A percentile compares a stretch with the other conserved stretches of the same genome.
These are phyloP conservation scores for Solanum piurae DNA, from an alignment of 257 asterid genomes.

Conservation along the genomic window DNA sequence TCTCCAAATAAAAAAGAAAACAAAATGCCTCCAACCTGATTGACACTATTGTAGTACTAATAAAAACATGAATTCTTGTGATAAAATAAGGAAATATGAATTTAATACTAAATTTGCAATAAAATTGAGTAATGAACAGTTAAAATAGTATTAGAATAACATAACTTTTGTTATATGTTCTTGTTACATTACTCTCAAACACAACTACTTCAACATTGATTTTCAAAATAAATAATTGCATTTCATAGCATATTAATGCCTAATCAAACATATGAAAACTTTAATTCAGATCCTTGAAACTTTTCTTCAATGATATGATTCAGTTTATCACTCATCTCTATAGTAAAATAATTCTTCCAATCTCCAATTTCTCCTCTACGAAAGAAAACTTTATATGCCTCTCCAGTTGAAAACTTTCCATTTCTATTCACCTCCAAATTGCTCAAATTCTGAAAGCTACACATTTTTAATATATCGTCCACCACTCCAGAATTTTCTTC, in stretches of 20 bases:
- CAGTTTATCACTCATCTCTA: not conserved
- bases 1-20: not conserved
- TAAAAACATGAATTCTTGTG: not conserved
- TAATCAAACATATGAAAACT: not conserved
- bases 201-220: not conserved
- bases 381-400: not conserved
- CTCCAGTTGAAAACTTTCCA: not conserved
- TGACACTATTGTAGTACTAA: not conserved
- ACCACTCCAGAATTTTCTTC: not conserved
- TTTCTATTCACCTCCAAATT: not conserved
- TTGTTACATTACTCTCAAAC: not conserved
- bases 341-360: not conserved
- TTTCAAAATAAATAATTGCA: too few relatives aligned
- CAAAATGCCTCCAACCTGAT: not conserved
- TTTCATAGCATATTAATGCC: not conserved
- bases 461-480: not conserved
- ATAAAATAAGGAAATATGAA: too few relatives aligned
- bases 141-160: too few relatives aligned
- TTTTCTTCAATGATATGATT: not conserved
- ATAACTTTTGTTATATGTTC: not conserved
- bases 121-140: not conserved
- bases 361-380: not conserved
- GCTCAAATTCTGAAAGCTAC: not conserved
- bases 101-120: too few relatives aligned
- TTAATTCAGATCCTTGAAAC: not conserved